phyloP scores from a whole-genome alignment of 139 green algal genomes.

The Microglena sp. region DNA sequence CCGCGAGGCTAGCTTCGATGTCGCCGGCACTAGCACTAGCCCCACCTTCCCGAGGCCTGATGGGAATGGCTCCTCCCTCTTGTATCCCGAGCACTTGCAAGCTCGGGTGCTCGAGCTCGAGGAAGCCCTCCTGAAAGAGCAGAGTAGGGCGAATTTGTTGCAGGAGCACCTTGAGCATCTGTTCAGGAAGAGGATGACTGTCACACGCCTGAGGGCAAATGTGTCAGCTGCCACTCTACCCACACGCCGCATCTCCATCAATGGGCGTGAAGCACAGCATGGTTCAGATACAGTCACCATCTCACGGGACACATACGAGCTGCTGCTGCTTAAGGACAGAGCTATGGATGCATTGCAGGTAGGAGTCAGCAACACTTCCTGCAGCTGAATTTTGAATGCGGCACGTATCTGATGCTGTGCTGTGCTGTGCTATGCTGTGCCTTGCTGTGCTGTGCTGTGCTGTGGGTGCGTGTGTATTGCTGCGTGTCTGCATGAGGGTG shows the following conservation, averaged over 20 bases:
- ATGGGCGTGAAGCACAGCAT: no score
- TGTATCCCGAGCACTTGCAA: no score
- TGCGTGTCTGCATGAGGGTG: no score
- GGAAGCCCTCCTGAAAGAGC: constrained; percentile 21
- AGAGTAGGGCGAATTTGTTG: constrained; percentile 17
- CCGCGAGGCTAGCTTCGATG: no score
- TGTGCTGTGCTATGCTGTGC: no score
- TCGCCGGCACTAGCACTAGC: no score
- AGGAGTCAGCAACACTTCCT: background rate
- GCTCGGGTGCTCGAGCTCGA: constrained; percentile 22
- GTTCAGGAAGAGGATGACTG: background rate
- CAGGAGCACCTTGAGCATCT: constrained; percentile 25
- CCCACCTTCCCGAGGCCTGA: no score
- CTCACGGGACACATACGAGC: constrained; percentile 41
- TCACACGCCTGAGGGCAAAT: background rate
- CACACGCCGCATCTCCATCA: background rate
- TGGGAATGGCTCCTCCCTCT: no score
- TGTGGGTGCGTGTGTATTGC: no score
- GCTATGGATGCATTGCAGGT: constrained; percentile 60
- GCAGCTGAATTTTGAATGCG: no score
- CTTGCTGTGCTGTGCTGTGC: no score
- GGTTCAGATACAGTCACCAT: constrained; percentile 29
- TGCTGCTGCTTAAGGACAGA: constrained; percentile 61
- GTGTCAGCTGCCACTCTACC: background rate
- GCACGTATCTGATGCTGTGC: no score